Evolutionary conservation across 176 grass and related monocot genomes (phyloP).

Genomic region (Bonia amplexicaulis): DNA sequence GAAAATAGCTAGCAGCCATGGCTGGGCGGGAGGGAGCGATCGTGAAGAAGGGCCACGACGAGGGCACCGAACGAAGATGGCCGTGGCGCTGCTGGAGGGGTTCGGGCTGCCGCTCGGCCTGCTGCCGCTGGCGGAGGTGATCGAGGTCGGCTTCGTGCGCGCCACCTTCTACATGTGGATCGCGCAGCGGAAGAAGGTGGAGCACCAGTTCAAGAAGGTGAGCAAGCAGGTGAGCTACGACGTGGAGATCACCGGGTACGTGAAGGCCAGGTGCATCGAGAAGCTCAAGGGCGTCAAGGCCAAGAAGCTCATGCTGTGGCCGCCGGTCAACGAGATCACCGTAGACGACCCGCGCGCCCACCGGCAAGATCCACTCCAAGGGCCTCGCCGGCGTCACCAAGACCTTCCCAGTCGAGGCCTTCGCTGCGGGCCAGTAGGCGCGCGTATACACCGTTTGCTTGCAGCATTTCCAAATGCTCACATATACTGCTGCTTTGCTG

Average conservation of each 20-base stretch:
- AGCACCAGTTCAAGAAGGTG: conserved; percentile 68
- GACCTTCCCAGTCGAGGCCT: conserved; percentile 75
- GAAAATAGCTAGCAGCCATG: background rate
- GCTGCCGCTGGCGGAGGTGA: conserved; percentile 50
- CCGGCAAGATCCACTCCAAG: conserved; percentile 78
- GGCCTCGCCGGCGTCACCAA: conserved; percentile 77
- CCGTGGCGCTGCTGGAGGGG: conserved; percentile 51
- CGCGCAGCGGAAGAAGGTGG: conserved; percentile 49
- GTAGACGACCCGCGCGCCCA: conserved; percentile 46
- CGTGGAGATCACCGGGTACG: conserved; percentile 49
- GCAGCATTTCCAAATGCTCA: background rate
- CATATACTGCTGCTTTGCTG: background rate
- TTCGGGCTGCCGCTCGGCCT: conserved; percentile 65
- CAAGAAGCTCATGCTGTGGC: conserved; percentile 85
- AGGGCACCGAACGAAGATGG: conserved; percentile 12
- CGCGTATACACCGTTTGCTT: too few relatives aligned
- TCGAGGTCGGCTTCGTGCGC: conserved; percentile 67
- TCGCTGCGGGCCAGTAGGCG: conserved; percentile 52
- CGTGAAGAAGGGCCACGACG: conserved; percentile 29
- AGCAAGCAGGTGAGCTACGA: conserved; percentile 59
- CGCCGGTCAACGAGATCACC: conserved; percentile 61
- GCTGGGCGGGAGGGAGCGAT: conserved; percentile 7
- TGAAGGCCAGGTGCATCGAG: conserved; percentile 44
- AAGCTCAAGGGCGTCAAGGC: conserved; percentile 76
- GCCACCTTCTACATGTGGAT: conserved; percentile 75